Evolutionary conservation across 192 early-diverging fungal species (phyloP).

Genomic region (Podila minutissima): DNA sequence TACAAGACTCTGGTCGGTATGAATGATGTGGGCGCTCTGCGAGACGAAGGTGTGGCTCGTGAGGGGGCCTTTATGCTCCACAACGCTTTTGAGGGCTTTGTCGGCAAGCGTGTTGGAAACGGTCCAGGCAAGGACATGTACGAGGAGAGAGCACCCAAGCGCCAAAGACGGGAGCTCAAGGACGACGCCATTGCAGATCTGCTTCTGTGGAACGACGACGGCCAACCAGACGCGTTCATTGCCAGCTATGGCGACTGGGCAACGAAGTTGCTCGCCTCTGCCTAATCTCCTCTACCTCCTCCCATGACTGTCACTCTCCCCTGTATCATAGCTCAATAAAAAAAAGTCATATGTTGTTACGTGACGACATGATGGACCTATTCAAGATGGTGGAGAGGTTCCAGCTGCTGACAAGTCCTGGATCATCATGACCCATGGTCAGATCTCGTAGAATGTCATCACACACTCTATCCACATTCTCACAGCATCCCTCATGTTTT

Average conservation of each 20-base stretch:
- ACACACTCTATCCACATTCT: too few relatives aligned
- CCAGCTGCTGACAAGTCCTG: too few relatives aligned
- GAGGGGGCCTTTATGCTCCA: constrained; percentile 22
- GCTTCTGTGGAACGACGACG: constrained; percentile 19
- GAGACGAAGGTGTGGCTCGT: constrained; percentile 3
- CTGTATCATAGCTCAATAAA: too few relatives aligned
- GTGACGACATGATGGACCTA: too few relatives aligned
- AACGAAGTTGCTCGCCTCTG: not conserved
- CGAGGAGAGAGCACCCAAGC: constrained; percentile 11
- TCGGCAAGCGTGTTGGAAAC: constrained; percentile 39
- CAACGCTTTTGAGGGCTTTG: constrained; percentile 46
- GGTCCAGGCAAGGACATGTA: constrained; percentile 40
- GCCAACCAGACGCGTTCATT: constrained; percentile 28
- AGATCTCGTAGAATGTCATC: too few relatives aligned
- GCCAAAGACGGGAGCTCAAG: constrained; percentile 1
- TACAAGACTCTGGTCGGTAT: constrained; percentile 26
- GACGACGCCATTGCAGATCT: constrained; percentile 14
- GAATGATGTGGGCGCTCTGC: constrained; percentile 2
- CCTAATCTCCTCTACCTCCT: too few relatives aligned
- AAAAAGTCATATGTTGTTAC: too few relatives aligned
- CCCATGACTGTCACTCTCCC: too few relatives aligned
- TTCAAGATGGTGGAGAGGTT: too few relatives aligned
- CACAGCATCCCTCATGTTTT: too few relatives aligned
- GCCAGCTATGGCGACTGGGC: constrained; percentile 40
- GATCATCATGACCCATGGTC: too few relatives aligned